A percentile compares a stretch with the other conserved stretches of the same genome.
Conservation (phyloP, 345 rosid species). For the Orychophragmus violaceus region DNA sequence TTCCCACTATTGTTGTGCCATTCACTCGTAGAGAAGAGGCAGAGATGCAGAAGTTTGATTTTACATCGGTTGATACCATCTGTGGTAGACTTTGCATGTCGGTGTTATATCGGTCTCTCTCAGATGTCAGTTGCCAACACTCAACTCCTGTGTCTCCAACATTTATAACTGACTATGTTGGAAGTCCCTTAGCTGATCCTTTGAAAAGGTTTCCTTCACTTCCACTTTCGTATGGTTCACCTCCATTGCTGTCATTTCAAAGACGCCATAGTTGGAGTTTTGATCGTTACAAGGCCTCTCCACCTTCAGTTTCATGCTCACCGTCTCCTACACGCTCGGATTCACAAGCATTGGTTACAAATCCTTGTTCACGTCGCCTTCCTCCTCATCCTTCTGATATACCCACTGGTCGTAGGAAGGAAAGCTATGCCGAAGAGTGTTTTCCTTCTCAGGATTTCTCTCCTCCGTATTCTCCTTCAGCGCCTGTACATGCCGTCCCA, state of each 20-base stretch:
- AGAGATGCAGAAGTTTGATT: constrained; percentile 79
- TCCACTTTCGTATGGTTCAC: constrained; percentile 66
- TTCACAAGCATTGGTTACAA: constrained; percentile 46
- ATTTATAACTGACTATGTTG: constrained; percentile 85
- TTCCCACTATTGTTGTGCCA: constrained; percentile 73
- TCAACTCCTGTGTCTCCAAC: constrained; percentile 78
- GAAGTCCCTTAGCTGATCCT: constrained; percentile 93
- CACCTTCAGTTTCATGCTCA: constrained; percentile 61
- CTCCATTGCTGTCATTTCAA: constrained; percentile 70
- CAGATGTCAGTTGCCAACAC: constrained; percentile 57
- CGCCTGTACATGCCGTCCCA: constrained; percentile 43
- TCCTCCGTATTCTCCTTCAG: constrained; percentile 66
- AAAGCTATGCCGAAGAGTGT: constrained; percentile 45
- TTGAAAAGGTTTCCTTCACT: constrained; percentile 72
- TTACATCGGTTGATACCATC: constrained; percentile 76
- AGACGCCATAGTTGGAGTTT: constrained; percentile 90
- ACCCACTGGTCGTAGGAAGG: constrained; percentile 42
- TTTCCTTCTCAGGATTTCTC: constrained; percentile 57
- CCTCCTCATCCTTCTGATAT: constrained; percentile 56
- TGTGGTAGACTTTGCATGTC: constrained; percentile 87
- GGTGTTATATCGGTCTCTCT: constrained; percentile 54
- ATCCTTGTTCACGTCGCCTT: constrained; percentile 45
- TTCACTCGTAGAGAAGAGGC: constrained; percentile 77
- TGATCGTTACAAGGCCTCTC: constrained; percentile 59
- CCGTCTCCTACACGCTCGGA: constrained; percentile 87